Evolutionary conservation across 257 asterid species (phyloP), one percentile per base, ranked within the genome.

Genomic region (Gardenia jasminoides): DNA sequence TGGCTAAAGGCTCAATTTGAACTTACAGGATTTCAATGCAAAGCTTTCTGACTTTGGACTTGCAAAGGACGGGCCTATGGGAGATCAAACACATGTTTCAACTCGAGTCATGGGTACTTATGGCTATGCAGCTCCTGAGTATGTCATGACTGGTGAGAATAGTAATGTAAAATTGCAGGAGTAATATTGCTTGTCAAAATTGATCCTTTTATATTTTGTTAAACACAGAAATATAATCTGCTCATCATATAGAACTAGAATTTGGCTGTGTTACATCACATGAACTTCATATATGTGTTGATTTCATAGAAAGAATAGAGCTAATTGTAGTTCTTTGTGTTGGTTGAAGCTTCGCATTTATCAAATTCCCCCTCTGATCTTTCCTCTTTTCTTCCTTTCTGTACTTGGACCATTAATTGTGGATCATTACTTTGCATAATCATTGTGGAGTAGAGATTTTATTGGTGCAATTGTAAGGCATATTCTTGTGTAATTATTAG

Each of bases 51-150:
- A 95, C 84, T 95, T 93, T 47, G 99, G 99, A 80, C 87, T 95
- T 77, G 98, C 98, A 33, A 88, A 96, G 86, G 94, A 92, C 50
- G 99, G 99, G 59, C 99, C 99, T 30, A 89, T 92, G 67, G 99
- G 99, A 70, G 98, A 95, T 84, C 97, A 95, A 88, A 95, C 99
- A 33, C 99, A 95, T 68, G 99, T 95, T 67, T 93, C 99, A 44
- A 95, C 99, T 81, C 90, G 98, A 26, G 98, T 95, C 50, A 91
- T 93, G 99, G 99, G 99, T 75, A 95, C 99, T 64, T 93, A 91
- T 43, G 98, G 99, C 67, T 95, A 95, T 85, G 97, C 98, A 72
- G 98, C 99, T 77, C 99, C 99, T 0, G 99, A 95, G 85, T 95
- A 95, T 85, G 93, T 95, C 84, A 93, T 95, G 99, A 95, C 98